Conservation (phyloP, 352 stramenopile genomes). For the Pythium phragmitis region DNA sequence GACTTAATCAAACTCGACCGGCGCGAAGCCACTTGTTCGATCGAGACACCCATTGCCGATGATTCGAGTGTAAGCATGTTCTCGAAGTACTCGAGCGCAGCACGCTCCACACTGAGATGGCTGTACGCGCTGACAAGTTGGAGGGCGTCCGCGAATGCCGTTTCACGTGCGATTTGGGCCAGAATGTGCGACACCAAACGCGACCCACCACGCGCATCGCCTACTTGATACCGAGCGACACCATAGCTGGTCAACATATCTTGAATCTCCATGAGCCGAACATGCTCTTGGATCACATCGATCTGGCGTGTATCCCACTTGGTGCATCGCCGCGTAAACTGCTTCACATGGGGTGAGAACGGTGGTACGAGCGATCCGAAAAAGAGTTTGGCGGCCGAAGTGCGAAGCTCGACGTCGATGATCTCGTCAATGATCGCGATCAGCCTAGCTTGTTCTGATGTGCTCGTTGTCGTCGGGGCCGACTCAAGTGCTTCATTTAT, state of each 20-base stretch:
- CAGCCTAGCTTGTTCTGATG: conserved; percentile 26
- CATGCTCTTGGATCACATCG: conserved; percentile 58
- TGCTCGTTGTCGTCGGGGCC: conserved; percentile 11
- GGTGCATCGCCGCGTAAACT: conserved; percentile 36
- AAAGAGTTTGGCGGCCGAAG: conserved; percentile 23
- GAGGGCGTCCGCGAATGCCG: conserved; percentile 56
- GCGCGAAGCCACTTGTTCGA: conserved; percentile 8
- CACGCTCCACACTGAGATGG: conserved; percentile 47
- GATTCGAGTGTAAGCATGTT: conserved; percentile 50
- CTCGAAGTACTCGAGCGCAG: conserved; percentile 56
- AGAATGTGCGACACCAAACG: conserved; percentile 61
- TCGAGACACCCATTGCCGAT: conserved; percentile 3
- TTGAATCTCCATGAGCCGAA: conserved; percentile 76
- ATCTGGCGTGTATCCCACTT: conserved; percentile 43
- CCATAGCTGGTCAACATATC: conserved; percentile 69
- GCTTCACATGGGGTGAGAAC: conserved; percentile 54
- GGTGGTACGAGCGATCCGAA: conserved; percentile 45
- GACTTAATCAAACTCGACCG: conserved; percentile 44
- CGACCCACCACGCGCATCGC: conserved; percentile 46
- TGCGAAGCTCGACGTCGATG: conserved; percentile 22
- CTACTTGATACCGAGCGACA: conserved; percentile 52
- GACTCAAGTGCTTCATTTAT: conserved; percentile 25
- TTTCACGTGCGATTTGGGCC: conserved; percentile 41
- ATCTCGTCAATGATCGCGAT: conserved; percentile 31
- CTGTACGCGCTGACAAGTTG: conserved; percentile 62